Base-by-base conservation (phyloP, 1,284 basidiomycete species). In the Schizophyllum amplum region DNA sequence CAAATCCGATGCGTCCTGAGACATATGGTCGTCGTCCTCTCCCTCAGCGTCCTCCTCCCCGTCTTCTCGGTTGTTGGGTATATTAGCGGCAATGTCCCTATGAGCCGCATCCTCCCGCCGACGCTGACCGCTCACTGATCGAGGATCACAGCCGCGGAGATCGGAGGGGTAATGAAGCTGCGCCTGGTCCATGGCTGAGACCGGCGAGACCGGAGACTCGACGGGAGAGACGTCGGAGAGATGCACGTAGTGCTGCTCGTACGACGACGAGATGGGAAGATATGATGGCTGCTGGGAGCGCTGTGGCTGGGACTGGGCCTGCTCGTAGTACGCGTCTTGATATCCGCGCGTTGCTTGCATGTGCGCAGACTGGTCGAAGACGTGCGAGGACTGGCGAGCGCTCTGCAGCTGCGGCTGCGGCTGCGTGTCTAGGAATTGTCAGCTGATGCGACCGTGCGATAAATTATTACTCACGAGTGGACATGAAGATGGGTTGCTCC, bases 1-100 rank as follows among this genome's bases (percentile, higher is more conserved):
- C 13, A 56, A 24, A 20, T 60, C 56, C 55, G 57, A 54, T 13
- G 17, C 51, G 33, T 53, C 51, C 6, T 33, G 55, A 17, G 50
- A 47, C 6, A 5, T 50, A 4, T 46, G 47, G 15, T 51, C 47
- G 2, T 5, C 54, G 2, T 57, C 57, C 6, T 15, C 55, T 4
- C 33, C 33, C 7, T 42, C 33, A 17, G 33, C 33, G 33, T 42
- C 33, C 13, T 42, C 33, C 9, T 50, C 56, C 22, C 26, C 53
- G n/a, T 59, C 33, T 3, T n/a, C 54, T 4, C 47, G 33, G 13
- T 42, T 17, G 33, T 17, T 17, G 13, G 11, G 33, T 9, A 9
- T 9, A 9, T 42, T 17, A 9, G 7, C 11, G 13, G 33, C 17
- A 17, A 9, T 9, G 17, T 42, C 33, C 33, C 13, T 42, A 42